phyloP scores from a whole-genome alignment of 345 rosid genomes.

The Camelina laxa region DNA sequence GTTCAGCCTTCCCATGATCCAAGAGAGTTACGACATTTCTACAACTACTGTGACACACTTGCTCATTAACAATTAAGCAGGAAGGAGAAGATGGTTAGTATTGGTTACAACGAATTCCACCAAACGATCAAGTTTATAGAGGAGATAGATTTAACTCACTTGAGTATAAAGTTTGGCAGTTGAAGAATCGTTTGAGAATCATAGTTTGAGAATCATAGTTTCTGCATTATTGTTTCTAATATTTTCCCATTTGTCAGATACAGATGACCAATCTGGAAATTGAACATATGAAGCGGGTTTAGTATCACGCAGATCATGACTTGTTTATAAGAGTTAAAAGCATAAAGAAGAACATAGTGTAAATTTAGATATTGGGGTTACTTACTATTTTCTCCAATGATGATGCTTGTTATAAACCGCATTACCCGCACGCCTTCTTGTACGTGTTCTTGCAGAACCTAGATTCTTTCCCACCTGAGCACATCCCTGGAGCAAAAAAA shows the following conservation, averaged over 20 bases:
- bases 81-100: too few species aligned
- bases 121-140: too few species aligned
- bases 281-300: neutral
- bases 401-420: slow-evolving; percentile 71
- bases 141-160: too few species aligned
- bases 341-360: neutral
- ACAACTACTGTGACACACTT: too few species aligned
- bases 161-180: too few species aligned
- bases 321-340: neutral
- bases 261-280: slow-evolving; percentile 70
- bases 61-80: too few species aligned
- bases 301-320: neutral
- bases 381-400: slow-evolving; percentile 71
- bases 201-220: slow-evolving; percentile 80
- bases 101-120: too few species aligned
- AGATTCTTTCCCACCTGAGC: slow-evolving; percentile 71
- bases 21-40: too few species aligned
- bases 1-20: too few species aligned
- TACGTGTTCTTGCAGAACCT: slow-evolving; percentile 55
- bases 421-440: slow-evolving; percentile 69
- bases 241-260: slow-evolving; percentile 73
- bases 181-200: slow-evolving; percentile 59
- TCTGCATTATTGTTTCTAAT: slow-evolving; percentile 74
- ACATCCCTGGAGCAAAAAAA: slow-evolving; percentile 49
- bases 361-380: neutral